Base-by-base conservation (phyloP, 371 early-diverging fungal genomes). In the Mortierella polycephala region DNA sequence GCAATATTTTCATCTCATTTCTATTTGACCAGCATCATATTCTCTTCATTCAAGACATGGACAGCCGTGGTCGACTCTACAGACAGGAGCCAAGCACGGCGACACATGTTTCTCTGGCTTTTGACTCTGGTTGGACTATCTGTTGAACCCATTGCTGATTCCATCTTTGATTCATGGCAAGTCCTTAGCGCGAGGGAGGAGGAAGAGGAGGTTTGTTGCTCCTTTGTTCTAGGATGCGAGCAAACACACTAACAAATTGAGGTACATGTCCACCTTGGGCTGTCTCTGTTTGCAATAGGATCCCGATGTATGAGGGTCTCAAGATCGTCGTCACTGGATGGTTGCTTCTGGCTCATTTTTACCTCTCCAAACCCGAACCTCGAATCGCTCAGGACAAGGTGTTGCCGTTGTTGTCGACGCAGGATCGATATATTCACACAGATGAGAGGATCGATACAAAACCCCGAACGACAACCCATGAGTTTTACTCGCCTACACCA, bases 21-120 rank as follows among this genome's bases (percentile, higher is more conserved):
- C 12, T 30, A 16, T 13, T 41, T 40, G 18, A 2, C 23, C 55
- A 76, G 77, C 65, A 76, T 76, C 44, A 59, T 56, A 30, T 54
- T 71, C 57, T 71, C 77, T 9, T 67, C 77, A 12, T 57, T 67
- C 67, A 76, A 76, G 57, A 76, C 77, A 71, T 76, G 71, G 77
- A 52, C 64, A 23, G 77, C 76, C 20, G 71, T 76, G 30, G 68
- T 71, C 14, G 67, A 71, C 50, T 64, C 77, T 0, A 20, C 57
- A 10, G 72, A 76, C 64, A 63, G 62, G 51, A 52, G 67, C 30
- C 57, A 64, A 54, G 71, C 77, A 14, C 52, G 68, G 71, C 63
- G 71, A 45, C 71, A 71, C 37, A 50, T 76, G 57, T 64, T 76
- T 51, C 71, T 71, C 57, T 76, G 77, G 77, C 47, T 76, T 44